These are phyloP conservation scores for Vanrija sp. DNA, from an alignment of 1,284 basidiomycete species.

Conservation along the genomic window DNA sequence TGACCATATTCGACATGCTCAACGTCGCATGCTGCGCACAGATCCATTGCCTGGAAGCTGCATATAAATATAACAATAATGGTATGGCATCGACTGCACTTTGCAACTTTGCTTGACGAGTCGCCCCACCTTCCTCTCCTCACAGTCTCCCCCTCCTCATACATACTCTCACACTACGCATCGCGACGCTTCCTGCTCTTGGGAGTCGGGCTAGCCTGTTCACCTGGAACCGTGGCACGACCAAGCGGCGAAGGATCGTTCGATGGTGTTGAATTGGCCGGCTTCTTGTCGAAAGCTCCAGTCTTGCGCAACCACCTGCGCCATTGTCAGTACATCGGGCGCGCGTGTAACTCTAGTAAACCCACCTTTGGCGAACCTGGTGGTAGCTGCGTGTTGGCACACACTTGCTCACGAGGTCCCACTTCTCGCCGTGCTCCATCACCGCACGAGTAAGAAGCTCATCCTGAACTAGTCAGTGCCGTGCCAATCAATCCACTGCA, in stretches of 20 bases:
- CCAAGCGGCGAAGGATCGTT: constrained; percentile 14
- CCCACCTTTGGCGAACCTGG: constrained; percentile 43
- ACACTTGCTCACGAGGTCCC: constrained; percentile 47
- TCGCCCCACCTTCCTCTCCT: too few species aligned
- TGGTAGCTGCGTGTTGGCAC: constrained; percentile 47
- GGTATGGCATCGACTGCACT: too few species aligned
- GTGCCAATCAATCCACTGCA: not conserved
- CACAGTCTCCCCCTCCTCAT: too few species aligned
- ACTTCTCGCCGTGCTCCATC: constrained; percentile 47
- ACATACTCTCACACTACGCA: not conserved
- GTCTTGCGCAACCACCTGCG: constrained; percentile 44
- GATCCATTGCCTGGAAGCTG: too few species aligned
- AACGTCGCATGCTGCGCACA: too few species aligned
- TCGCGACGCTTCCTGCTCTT: constrained; percentile 11
- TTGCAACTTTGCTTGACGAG: too few species aligned
- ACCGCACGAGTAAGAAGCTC: constrained; percentile 46
- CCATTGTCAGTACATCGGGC: not conserved
- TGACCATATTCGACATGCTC: too few species aligned
- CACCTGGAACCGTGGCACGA: not conserved
- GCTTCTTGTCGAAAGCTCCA: constrained; percentile 47
- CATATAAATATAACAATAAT: too few species aligned
- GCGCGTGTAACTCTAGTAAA: not conserved
- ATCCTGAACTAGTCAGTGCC: constrained; percentile 25
- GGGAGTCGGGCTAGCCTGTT: constrained; percentile 19
- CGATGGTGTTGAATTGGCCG: constrained; percentile 1